Evolutionary conservation across 441 rosid genomes (phyloP).

Genomic region (Gossypium schwendimanii): DNA sequence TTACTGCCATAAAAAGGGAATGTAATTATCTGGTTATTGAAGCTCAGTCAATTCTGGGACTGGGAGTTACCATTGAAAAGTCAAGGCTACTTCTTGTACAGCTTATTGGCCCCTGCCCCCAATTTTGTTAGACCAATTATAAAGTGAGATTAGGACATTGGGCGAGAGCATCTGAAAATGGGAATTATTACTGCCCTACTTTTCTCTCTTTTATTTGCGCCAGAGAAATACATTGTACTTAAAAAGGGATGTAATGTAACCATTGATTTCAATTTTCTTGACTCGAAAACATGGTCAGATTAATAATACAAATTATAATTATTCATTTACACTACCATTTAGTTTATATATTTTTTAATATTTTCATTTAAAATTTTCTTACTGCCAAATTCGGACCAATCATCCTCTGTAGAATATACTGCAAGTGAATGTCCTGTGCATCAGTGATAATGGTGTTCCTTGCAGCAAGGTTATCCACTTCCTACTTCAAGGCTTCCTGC

Average conservation of each 20-base stretch:
- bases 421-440: not conserved
- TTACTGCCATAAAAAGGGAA: not conserved
- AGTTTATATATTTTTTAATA: too few relatives aligned
- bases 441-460: not conserved
- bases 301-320: slow-evolving; percentile 1
- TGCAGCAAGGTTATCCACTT: not conserved
- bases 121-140: not conserved
- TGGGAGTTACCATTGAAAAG: slow-evolving; percentile 4
- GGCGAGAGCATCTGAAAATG: not conserved
- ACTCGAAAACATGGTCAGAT: not conserved
- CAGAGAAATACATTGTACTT: not conserved
- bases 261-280: not conserved
- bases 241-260: not conserved
- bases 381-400: not conserved
- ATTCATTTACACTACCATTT: not conserved
- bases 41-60: slow-evolving; percentile 11
- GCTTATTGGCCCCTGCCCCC: not conserved
- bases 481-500: not conserved
- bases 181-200: not conserved
- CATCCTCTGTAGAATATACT: not conserved
- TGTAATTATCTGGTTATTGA: slow-evolving; percentile 14
- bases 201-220: not conserved
- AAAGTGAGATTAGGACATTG: not conserved
- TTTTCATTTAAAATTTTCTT: too few relatives aligned
- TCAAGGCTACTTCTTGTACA: not conserved